A percentile compares a stretch with the other conserved stretches of the same genome.
Conservation (phyloP, 441 rosid genomes). For the Arabidopsis lyrata region DNA sequence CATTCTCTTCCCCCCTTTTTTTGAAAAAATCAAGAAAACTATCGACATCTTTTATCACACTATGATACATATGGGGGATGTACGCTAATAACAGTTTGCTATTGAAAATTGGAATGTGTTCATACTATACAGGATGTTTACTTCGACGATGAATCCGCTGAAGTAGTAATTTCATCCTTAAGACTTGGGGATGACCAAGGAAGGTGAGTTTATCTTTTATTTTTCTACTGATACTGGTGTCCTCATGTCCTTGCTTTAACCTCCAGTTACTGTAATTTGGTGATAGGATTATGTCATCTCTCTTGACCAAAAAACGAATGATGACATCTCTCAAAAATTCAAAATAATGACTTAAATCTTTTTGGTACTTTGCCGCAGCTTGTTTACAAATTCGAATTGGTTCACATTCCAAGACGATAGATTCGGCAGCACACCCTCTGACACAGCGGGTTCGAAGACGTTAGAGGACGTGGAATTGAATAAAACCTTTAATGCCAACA, state of each 20-base stretch:
- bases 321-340: constrained; percentile 9
- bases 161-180: constrained; percentile 93
- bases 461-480: constrained; percentile 74
- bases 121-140: constrained; percentile 79
- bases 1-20: background rate
- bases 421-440: constrained; percentile 56
- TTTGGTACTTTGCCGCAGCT: constrained; percentile 53
- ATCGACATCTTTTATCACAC: background rate
- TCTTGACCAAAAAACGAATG: background rate
- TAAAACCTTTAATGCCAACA: constrained; percentile 52
- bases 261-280: background rate
- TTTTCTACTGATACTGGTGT: background rate
- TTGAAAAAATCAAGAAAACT: background rate
- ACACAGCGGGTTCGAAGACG: constrained; percentile 61
- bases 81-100: background rate
- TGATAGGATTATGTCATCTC: background rate
- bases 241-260: background rate
- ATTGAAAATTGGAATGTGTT: constrained; percentile 20
- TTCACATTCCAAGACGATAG: constrained; percentile 93
- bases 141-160: constrained; percentile 99
- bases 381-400: constrained; percentile 98
- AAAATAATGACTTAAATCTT: constrained; percentile 1
- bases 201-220: constrained; percentile 57
- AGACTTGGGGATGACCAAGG: constrained; percentile 98
- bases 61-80: background rate